Percentiles rank a stretch among this genome's conserved stretches.
Conservation (phyloP, 257 asterid species). For the Solanum sparsipilum region DNA sequence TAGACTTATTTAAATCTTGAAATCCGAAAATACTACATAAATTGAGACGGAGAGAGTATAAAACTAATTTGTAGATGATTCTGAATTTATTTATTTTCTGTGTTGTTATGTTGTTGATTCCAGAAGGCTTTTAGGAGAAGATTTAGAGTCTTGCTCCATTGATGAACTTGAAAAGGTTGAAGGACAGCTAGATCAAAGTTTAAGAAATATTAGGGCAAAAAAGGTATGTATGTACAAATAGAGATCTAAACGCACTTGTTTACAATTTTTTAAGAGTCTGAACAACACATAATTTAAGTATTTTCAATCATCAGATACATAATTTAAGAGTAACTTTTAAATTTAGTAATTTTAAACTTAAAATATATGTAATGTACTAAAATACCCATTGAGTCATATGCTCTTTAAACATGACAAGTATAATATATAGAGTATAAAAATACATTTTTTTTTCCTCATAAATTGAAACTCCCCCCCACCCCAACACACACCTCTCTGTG, state of each 20-base stretch:
- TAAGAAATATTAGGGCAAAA: conserved; percentile 30
- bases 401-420: neutral
- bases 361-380: too few species aligned
- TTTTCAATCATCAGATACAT: neutral
- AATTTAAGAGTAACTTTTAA: too few species aligned
- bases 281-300: too few species aligned
- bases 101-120: neutral
- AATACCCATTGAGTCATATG: neutral
- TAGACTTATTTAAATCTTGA: neutral
- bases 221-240: conserved; percentile 24
- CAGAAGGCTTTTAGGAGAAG: conserved; percentile 43
- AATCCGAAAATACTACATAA: neutral
- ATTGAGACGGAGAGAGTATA: neutral
- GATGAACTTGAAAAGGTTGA: conserved; percentile 34
- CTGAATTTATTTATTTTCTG: neutral
- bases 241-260: too few species aligned
- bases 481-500: too few species aligned
- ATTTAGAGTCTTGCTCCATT: conserved; percentile 25
- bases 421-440: too few species aligned
- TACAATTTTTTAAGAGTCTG: too few species aligned
- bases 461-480: too few species aligned
- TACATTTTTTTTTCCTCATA: neutral
- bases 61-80: neutral
- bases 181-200: conserved; percentile 36
- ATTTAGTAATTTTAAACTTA: too few species aligned